Evolutionary conservation across 2,329 filamentous ascomycete genomes (phyloP).

Genomic region (Colletotrichum acutatum): DNA sequence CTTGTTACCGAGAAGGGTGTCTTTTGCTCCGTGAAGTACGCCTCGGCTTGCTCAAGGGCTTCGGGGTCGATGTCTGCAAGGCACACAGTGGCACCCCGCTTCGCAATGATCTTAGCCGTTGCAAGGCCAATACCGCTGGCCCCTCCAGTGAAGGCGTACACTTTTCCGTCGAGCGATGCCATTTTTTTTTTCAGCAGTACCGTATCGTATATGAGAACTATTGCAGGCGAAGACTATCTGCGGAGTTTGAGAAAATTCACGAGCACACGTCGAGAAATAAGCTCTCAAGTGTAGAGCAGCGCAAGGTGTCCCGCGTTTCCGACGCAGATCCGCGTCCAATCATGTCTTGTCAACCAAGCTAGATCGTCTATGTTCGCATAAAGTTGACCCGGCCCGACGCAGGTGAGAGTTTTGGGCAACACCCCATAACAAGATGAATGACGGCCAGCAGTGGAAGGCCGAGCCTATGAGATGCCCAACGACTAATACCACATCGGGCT

Average conservation of each 20-base stretch:
- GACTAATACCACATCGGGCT: too few species aligned
- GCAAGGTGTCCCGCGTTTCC: constrained; percentile 14
- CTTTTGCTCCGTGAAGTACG: constrained; percentile 42
- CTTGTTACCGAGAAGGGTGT: constrained; percentile 40
- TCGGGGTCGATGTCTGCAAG: constrained; percentile 49
- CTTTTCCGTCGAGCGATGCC: constrained; percentile 44
- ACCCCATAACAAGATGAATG: not conserved
- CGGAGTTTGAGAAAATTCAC: not conserved
- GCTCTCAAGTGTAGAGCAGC: not conserved
- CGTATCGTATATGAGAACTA: not conserved
- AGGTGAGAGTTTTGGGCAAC: not conserved
- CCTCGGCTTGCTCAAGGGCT: constrained; percentile 45
- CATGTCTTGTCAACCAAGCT: not conserved
- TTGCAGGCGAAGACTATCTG: too few species aligned
- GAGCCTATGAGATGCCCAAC: not conserved
- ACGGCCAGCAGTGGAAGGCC: not conserved
- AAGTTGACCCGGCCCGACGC: constrained; percentile 30
- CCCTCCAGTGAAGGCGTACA: constrained; percentile 47
- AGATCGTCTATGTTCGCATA: constrained; percentile 3
- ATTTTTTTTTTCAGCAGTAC: constrained; percentile 36
- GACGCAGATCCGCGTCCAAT: constrained; percentile 15
- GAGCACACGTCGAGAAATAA: not conserved
- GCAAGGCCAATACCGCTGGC: constrained; percentile 54
- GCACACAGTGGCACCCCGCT: constrained; percentile 49
- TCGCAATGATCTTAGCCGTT: constrained; percentile 50